A percentile compares a stretch with the other conserved stretches of the same genome.
Conservation (phyloP, 177 flowering plant genomes). For the Vitis hybrid region DNA sequence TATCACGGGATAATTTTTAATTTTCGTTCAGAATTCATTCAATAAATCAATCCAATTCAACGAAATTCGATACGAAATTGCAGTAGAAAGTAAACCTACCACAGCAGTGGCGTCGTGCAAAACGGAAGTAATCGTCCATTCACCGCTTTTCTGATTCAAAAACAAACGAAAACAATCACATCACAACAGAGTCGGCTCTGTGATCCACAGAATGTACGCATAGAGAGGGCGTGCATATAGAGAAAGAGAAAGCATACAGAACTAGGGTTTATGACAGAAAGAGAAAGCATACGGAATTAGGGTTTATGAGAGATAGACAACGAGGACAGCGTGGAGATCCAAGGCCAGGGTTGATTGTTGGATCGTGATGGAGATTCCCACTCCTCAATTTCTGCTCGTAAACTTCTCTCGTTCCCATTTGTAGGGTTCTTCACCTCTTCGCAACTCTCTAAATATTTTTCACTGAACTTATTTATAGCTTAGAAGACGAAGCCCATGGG, state of each 20-base stretch:
- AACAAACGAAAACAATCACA: neutral
- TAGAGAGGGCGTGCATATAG: neutral
- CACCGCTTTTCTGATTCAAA: conserved; percentile 46
- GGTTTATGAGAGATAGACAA: conserved; percentile 75
- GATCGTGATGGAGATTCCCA: conserved; percentile 77
- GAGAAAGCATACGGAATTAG: conserved; percentile 43
- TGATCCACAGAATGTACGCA: conserved; percentile 10
- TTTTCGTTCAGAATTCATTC: too few relatives aligned
- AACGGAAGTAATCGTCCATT: conserved; percentile 78
- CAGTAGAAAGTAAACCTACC: conserved; percentile 34
- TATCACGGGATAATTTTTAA: too few relatives aligned
- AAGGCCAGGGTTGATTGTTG: conserved; percentile 92
- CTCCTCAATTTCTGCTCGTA: conserved; percentile 80
- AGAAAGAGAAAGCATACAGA: neutral
- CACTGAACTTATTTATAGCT: too few relatives aligned
- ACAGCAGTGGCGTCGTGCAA: conserved; percentile 78
- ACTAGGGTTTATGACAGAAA: neutral
- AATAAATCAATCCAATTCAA: neutral
- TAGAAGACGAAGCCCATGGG: too few relatives aligned
- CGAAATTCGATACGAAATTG: neutral
- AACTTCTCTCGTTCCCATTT: conserved; percentile 93
- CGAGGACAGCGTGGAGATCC: conserved; percentile 92
- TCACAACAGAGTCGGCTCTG: neutral
- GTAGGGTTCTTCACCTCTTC: neutral
- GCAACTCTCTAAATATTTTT: too few relatives aligned